Evolutionary conservation across 352 stramenopile species (phyloP), one percentile per base, ranked within the genome.

Genomic region (Pythium periplocum): DNA sequence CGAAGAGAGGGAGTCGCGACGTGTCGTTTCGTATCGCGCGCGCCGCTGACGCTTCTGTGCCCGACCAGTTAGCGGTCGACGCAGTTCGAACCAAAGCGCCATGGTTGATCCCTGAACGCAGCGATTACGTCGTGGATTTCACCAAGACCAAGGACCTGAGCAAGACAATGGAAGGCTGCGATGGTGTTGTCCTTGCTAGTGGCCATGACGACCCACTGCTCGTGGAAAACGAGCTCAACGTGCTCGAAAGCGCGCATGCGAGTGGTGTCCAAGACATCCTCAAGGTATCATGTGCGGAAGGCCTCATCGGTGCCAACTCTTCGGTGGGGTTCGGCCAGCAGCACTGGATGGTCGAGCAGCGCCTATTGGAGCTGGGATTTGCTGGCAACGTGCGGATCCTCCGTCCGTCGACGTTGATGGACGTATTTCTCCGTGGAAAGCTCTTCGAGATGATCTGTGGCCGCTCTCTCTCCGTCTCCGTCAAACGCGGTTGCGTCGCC

Each of bases 371-470:
- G 57, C 12, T 37, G 45, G 7, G 35, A 48, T 55, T 62, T 37
- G 44, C 5, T 12, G 40, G 62, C 52, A 35, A 43, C 32, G 56
- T 74, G 4, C 59, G 45, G 3, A 67, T 83, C 52, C 41, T 89
- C 46, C 68, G 73, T 26, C 67, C 73, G 35, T 56, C 59, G 1
- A 83, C 64, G 7, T 57, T 68, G 11, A 92, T 92, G 81, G 68
- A 92, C 44, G 59, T 55, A 7, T 76, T 90, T 17, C 57, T 87
- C 2, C 55, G 68, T 26, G 81, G 81, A 33, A 66, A 64, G 7
- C 6, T 76, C 54, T 70, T 59, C 17, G 71, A 87, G 26, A 86
- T 86, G 65, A 60, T 92, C 12, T 78, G 75, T 50, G 75, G 75
- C 0, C 75, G 81, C 12, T 87, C 75, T 32, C 53, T 92, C 6